Evolutionary conservation across 305 asterid genomes (phyloP).

Genomic region (Fraxinus baroniana): DNA sequence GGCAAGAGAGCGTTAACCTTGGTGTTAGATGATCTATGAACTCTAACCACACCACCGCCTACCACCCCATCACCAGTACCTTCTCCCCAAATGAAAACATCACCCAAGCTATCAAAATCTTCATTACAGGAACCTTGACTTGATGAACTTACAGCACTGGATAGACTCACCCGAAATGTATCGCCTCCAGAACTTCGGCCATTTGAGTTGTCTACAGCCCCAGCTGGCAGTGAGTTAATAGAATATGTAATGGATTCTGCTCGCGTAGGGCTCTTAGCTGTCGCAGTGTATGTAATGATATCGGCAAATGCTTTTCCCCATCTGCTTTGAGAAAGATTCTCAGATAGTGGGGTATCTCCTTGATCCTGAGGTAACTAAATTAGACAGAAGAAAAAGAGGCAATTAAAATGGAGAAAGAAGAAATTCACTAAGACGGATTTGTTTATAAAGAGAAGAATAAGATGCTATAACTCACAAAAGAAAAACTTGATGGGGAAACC

Average conservation of each 20-base stretch:
- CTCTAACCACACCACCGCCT: constrained; percentile 56
- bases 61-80: constrained; percentile 59
- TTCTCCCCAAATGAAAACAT: constrained; percentile 92
- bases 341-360: constrained; percentile 46
- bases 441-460: constrained; percentile 14
- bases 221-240: constrained; percentile 30
- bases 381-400: constrained; percentile 21
- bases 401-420: constrained; percentile 13
- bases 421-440: neutral
- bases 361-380: constrained; percentile 52
- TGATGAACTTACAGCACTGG: constrained; percentile 90
- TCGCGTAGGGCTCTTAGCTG: constrained; percentile 45
- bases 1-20: constrained; percentile 58
- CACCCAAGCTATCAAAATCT: constrained; percentile 76
- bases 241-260: constrained; percentile 37
- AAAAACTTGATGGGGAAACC: constrained; percentile 41
- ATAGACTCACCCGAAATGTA: constrained; percentile 68
- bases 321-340: constrained; percentile 53
- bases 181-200: constrained; percentile 60
- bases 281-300: constrained; percentile 62
- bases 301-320: constrained; percentile 81
- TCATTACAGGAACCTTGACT: constrained; percentile 85
- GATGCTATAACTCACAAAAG: constrained; percentile 41
- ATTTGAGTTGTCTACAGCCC: constrained; percentile 44
- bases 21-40: constrained; percentile 28